Base-by-base conservation (phyloP, 768 basidiomycete species). In the Collybia mongolica region DNA sequence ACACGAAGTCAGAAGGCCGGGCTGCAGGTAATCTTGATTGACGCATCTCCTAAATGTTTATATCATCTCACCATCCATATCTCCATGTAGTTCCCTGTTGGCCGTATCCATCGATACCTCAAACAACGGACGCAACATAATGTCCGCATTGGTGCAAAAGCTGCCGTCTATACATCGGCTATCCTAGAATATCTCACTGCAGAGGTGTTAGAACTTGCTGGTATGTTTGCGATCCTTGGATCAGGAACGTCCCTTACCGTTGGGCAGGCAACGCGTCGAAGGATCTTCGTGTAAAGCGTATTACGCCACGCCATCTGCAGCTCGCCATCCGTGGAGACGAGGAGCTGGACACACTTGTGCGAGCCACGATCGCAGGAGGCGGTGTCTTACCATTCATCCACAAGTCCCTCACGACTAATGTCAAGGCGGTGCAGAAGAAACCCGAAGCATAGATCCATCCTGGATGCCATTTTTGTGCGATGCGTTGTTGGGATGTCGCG, bases 321-420 rank as follows among this genome's bases (percentile, higher is more conserved):
- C 83, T 97, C 23, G 95, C 95, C 22, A 98, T 98, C 56, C 88
- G 94, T 53, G 95, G 95, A 28, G 95, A 98, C 67, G 94, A 97
- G 68, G 95, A 98, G 64, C 85, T 98, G n/a, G 95, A 98, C 65
- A 88, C 84, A 15, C 84, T 98, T 52, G 93, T 98, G 23, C 83
- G 86, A 47, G 95, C 94, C 3, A 97, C 95, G 3, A 96, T 97
- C 60, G 92, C 94, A 11, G 90, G 90, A 37, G 90, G 90, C 64
- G 90, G 90, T 66, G 90, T 92, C 2, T 63, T 92, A 53, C 90
- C 90, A 17, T 93, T 92, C 73, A 92, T 93, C 56, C 90, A 93
- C 78, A 90, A 90, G 79, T 83, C 77, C 54, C 75, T 93, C 52
- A 90, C 88, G 2, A 68, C 71, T 20, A 73, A 72, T 39, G 66